Evolutionary conservation across 2,329 filamentous ascomycete species (phyloP).

Genomic region (Colletotrichum scovillei): DNA sequence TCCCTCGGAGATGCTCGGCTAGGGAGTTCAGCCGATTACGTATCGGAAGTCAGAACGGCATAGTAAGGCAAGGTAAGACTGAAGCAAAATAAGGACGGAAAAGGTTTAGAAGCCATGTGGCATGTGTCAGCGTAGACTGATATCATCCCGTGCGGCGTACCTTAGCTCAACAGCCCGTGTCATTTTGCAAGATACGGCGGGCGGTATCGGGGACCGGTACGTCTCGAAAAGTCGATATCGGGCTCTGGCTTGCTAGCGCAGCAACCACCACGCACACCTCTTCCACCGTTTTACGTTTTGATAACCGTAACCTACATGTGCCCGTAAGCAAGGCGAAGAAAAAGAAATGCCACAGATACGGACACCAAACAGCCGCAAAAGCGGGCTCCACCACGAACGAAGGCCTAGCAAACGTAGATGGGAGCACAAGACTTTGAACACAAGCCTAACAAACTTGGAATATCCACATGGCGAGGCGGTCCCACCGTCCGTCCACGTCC

Average conservation of each 20-base stretch:
- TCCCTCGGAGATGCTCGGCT: neutral
- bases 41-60: neutral
- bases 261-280: neutral
- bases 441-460: neutral
- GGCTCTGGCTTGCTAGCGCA: neutral
- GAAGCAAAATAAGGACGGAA: neutral
- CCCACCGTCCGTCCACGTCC: neutral
- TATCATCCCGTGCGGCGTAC: constrained; percentile 7
- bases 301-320: neutral
- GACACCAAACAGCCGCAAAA: neutral
- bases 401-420: constrained; percentile 22
- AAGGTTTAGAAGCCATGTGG: constrained; percentile 1
- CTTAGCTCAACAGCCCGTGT: neutral
- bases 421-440: neutral
- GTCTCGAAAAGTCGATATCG: constrained; percentile 16
- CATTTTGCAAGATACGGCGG: constrained; percentile 2
- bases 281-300: neutral
- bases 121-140: neutral
- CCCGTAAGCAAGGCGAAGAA: no score
- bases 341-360: neutral
- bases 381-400: neutral
- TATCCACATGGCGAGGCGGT: constrained; percentile 9
- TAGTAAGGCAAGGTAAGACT: neutral
- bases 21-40: neutral
- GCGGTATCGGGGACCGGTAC: constrained; percentile 6